These are phyloP conservation scores for Botryosphaeria agaves DNA, from an alignment of 2,329 filamentous ascomycete genomes.

Conservation along the genomic window DNA sequence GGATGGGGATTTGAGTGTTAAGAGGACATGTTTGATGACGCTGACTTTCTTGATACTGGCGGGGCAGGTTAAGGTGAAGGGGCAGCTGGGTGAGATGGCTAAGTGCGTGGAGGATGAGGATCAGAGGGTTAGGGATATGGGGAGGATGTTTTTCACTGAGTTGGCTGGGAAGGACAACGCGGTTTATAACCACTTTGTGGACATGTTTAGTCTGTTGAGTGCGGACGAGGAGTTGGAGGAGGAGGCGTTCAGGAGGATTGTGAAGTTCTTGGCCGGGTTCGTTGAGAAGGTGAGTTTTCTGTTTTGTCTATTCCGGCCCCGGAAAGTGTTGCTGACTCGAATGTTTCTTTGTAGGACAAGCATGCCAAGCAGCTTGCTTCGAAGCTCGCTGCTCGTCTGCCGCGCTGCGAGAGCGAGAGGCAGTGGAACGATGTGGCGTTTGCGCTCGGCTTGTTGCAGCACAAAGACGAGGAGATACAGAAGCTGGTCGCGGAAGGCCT, in stretches of 20 bases:
- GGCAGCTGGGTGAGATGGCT: slow-evolving; percentile 95
- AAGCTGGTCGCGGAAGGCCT: slow-evolving; percentile 64
- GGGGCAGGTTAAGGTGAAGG: slow-evolving; percentile 98
- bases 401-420: slow-evolving; percentile 75
- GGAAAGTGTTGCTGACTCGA: neutral
- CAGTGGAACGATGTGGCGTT: slow-evolving; percentile 98
- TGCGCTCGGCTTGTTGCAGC: slow-evolving; percentile 72
- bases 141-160: slow-evolving; percentile 97
- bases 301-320: too few species aligned
- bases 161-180: slow-evolving; percentile 96
- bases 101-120: slow-evolving; percentile 97
- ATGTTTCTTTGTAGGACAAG: slow-evolving; percentile 63
- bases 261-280: slow-evolving; percentile 87
- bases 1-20: slow-evolving; percentile 75
- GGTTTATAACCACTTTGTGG: slow-evolving; percentile 97
- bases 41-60: slow-evolving; percentile 92
- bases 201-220: slow-evolving; percentile 91
- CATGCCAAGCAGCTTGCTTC: slow-evolving; percentile 87
- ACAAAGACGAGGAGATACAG: slow-evolving; percentile 81
- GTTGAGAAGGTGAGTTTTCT: slow-evolving; percentile 71
- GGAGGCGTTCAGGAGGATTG: slow-evolving; percentile 68
- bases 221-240: slow-evolving; percentile 68
- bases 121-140: slow-evolving; percentile 80
- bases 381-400: slow-evolving; percentile 75
- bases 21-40: slow-evolving; percentile 96